Percentiles rank a stretch among this genome's conserved stretches.
Evolutionary conservation across 768 basidiomycete genomes (phyloP).

Genomic region (Macrolepiota albuminosa): DNA sequence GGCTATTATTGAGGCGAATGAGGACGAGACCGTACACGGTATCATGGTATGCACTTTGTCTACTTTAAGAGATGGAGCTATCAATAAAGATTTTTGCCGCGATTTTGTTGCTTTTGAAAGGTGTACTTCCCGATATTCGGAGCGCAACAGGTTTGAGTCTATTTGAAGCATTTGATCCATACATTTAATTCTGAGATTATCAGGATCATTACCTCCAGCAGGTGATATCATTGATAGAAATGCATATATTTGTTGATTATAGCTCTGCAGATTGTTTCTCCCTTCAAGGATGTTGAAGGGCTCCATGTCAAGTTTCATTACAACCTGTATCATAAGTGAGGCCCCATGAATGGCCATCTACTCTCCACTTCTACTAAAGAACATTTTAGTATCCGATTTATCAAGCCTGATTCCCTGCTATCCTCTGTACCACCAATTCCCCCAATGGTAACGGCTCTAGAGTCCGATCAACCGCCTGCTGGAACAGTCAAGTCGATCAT

Average conservation of each 20-base stretch:
- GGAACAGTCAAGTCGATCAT: conserved; percentile 95
- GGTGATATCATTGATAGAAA: conserved; percentile 28
- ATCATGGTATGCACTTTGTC: conserved; percentile 72
- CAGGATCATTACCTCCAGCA: conserved; percentile 98
- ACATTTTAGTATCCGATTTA: conserved; percentile 79
- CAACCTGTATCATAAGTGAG: conserved; percentile 92
- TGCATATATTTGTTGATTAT: not conserved
- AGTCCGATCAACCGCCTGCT: conserved; percentile 62
- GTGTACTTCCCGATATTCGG: conserved; percentile 98
- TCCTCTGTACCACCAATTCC: conserved; percentile 40
- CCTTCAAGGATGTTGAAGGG: conserved; percentile 97
- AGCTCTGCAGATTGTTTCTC: conserved; percentile 72
- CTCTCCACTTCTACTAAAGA: not conserved
- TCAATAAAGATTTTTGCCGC: conserved; percentile 4
- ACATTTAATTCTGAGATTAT: conserved; percentile 6
- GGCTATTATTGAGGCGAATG: conserved; percentile 93
- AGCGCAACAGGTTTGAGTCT: conserved; percentile 58
- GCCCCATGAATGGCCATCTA: not conserved
- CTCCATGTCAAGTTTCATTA: conserved; percentile 94
- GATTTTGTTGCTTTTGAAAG: conserved; percentile 29
- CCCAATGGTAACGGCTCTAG: conserved; percentile 24
- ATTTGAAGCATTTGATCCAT: not conserved
- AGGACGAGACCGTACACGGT: conserved; percentile 78
- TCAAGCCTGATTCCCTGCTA: conserved; percentile 69
- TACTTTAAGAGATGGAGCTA: not conserved